phyloP scores from a whole-genome alignment of 192 early-diverging fungal species.

The Coemansia sp. region DNA sequence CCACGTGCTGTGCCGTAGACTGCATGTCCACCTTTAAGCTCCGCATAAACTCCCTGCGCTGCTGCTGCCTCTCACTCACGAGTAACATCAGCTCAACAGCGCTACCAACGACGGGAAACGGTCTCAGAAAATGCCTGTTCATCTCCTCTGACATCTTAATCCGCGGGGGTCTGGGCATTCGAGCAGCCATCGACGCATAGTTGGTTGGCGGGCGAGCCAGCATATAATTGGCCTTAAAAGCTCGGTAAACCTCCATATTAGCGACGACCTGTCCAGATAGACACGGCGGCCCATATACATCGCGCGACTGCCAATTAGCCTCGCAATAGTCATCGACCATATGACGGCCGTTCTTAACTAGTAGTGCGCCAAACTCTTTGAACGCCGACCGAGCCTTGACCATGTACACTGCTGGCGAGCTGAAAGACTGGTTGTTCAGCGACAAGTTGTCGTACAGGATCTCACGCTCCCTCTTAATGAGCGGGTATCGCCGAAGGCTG shows the following conservation, averaged over 20 bases:
- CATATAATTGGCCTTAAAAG: not conserved
- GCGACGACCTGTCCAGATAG: not conserved
- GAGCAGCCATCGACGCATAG: not conserved
- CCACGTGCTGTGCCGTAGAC: too few relatives aligned
- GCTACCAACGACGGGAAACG: not conserved
- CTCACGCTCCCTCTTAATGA: not conserved
- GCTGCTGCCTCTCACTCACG: not conserved
- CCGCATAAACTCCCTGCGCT: not conserved
- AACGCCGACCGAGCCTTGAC: not conserved
- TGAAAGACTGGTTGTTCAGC: not conserved
- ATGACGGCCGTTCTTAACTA: not conserved
- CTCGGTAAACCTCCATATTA: not conserved
- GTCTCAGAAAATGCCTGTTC: not conserved
- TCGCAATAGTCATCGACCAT: slow-evolving; percentile 1
- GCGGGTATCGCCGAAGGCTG: not conserved
- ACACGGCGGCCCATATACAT: not conserved
- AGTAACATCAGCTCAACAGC: not conserved
- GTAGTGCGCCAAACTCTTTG: not conserved
- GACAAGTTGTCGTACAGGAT: not conserved
- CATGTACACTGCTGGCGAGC: not conserved
- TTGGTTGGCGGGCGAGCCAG: not conserved
- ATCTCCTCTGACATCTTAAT: not conserved
- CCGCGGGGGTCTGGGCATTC: not conserved
- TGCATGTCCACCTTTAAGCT: not conserved
- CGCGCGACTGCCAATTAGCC: not conserved